phyloP scores from a whole-genome alignment of 2,329 filamentous ascomycete species.

The Trichoderma breve region DNA sequence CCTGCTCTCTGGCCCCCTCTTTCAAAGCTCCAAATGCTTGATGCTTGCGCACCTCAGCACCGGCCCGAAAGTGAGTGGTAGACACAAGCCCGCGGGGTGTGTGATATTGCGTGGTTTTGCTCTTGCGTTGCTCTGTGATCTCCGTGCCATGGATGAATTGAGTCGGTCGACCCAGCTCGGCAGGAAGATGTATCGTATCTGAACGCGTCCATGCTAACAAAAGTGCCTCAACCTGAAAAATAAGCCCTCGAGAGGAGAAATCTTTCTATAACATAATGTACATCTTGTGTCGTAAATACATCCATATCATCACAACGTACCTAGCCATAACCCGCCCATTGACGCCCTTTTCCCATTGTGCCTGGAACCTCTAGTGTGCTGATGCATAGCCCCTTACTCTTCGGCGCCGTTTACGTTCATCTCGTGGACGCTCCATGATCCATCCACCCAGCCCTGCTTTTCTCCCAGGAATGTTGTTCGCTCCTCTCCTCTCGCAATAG shows the following conservation, averaged over 20 bases:
- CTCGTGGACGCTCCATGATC: slow-evolving; percentile 71
- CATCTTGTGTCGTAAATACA: slow-evolving; percentile 26
- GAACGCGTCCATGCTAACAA: slow-evolving; percentile 44
- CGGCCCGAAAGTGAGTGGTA: background rate
- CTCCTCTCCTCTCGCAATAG: slow-evolving; percentile 57
- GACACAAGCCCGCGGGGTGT: background rate
- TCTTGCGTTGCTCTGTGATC: slow-evolving; percentile 64
- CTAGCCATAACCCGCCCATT: background rate
- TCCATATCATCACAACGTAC: slow-evolving; percentile 21
- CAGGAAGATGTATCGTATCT: slow-evolving; percentile 65
- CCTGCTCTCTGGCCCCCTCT: background rate
- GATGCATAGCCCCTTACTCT: slow-evolving; percentile 23
- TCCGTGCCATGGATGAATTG: slow-evolving; percentile 47
- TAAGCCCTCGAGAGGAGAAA: slow-evolving; percentile 22
- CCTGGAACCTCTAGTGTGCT: background rate
- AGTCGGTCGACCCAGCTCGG: slow-evolving; percentile 29
- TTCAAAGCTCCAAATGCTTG: slow-evolving; percentile 25
- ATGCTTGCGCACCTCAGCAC: slow-evolving; percentile 33
- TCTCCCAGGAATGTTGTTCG: slow-evolving; percentile 76
- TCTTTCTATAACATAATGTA: slow-evolving; percentile 30
- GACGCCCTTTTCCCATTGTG: slow-evolving; percentile 9
- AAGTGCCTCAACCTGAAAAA: background rate
- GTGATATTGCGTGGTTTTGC: slow-evolving; percentile 32
- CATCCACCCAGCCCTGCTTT: slow-evolving; percentile 75
- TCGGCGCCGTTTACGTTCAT: slow-evolving; percentile 60